These are phyloP conservation scores for Gossypium davidsonii DNA, from an alignment of 441 rosid species.

Conservation along the genomic window DNA sequence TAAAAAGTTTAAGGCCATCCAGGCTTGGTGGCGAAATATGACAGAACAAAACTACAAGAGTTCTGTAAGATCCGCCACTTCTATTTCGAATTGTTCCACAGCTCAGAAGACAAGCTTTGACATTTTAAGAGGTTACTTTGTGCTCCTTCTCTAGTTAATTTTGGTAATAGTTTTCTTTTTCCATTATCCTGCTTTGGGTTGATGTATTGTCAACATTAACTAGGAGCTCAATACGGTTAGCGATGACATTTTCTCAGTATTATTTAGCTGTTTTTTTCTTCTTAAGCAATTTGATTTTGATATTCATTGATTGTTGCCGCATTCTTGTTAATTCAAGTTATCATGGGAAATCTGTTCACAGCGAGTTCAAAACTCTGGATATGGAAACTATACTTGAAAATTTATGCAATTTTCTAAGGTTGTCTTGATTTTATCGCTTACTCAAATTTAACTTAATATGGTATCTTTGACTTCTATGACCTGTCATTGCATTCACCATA, in stretches of 20 bases:
- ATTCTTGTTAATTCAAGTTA: neutral
- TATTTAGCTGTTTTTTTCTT: neutral
- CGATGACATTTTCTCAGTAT: neutral
- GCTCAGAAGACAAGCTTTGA: conserved; percentile 22
- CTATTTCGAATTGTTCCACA: conserved; percentile 27
- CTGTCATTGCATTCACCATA: conserved; percentile 9
- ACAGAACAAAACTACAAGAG: conserved; percentile 46
- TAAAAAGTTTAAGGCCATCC: conserved; percentile 65
- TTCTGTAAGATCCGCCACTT: conserved; percentile 29
- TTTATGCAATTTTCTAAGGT: neutral
- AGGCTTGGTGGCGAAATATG: conserved; percentile 95
- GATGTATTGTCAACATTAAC: neutral
- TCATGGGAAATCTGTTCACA: neutral
- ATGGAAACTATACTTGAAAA: neutral
- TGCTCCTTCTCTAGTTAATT: conserved; percentile 2
- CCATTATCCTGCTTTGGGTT: neutral
- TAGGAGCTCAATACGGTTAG: neutral
- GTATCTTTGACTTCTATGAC: neutral
- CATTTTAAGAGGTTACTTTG: conserved; percentile 41
- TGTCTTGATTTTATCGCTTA: neutral
- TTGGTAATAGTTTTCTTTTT: neutral
- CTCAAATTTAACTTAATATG: neutral
- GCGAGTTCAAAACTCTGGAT: neutral
- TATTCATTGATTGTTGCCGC: neutral
- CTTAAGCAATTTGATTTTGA: neutral